Base-by-base conservation (phyloP, 2,329 filamentous ascomycete genomes). In the Davidsoniella virescens region DNA sequence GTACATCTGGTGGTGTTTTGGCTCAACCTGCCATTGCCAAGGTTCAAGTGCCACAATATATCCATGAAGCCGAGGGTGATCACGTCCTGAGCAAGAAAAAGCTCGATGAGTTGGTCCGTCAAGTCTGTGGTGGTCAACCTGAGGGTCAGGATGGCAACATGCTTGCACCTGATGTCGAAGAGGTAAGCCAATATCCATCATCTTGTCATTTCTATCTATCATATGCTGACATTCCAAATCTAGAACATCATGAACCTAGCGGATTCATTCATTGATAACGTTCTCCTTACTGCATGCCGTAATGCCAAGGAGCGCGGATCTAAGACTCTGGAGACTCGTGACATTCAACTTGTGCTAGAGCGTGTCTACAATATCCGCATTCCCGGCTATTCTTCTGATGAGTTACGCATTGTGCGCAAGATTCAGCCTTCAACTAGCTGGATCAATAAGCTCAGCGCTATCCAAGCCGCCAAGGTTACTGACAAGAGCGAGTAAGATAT, bases 71-170 rank as follows among this genome's bases (percentile, higher is more conserved):
- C 26, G 88, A 94, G 61, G 87, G 87, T 23, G 87, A 95, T 59
- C 82, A 88, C 41, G 84, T 98, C 1, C 71, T 98, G n/a, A 93
- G 84, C 68, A 95, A 95, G 76, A 93, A 94, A 69, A 96, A 94
- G 68, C 73, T 98, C 39, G 88, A 98, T 60, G 90, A 95, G 62
- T 73, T 98, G 37, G 88, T 96, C 7, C 79, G 88, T 47, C 90
- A 96, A 65, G 87, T 96, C 53, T 94, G 87, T 36, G 88, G 88
- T 49, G 83, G 82, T 8, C 80, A 78, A 23, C 75, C 78, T 1
- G 82, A 85, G 54, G 71, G 76, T n/a, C 74, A 78, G 44, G 82
- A 85, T 56, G 80, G 79, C 54, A 86, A 90, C 61, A 76, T 81
- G 37, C 68, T 96, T 56, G 86, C 86, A 25, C 86, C 92, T 0